Base-by-base conservation (phyloP, 345 rosid species). In the Mangifera indica region DNA sequence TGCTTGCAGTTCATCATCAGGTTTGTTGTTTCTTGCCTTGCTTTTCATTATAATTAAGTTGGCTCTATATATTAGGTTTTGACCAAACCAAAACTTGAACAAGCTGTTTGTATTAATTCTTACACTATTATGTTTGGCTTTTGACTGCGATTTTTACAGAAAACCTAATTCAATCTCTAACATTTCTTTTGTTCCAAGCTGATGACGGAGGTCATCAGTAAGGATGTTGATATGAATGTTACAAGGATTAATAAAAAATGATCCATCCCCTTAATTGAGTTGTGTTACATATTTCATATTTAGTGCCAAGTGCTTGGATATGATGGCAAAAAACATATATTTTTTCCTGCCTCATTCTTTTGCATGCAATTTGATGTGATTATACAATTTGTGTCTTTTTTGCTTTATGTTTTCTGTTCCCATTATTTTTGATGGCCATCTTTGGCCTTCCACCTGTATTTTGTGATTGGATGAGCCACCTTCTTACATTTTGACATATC, bases 1-100 rank as follows among this genome's bases (percentile, higher is more conserved):
- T 75, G 99, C 89, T 52, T 93, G 94, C 80, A 87, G 89, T 80
- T 91, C 97, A 46, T 93, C 97, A 5, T 89, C 91, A 70, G 97
- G 99, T 96, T 74, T 17, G 26, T 45, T 74, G 34, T 66, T 56
- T 29, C 8, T 37, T 10, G 0, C 22, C 14, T n/a, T 7, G 18
- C 12, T 21, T 32, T 34, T 32, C 13, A 15, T 26, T 25, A 32
- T 12, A n/a, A 59, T 46, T 26, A 11, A 13, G 52, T 56, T 55
- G 63, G 14, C 5, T 42, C 37, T 13, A 1, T 29, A 13, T 45
- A 8, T 17, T 8, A 40, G 32, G 25, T 10, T 42, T 40, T 48
- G 40, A 56, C 21, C 48, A 15, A 42, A 57, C 7, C 13, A 8
- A 20, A 70, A 58, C 11, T 22, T 56, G 24, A 42, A 42, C 17